Evolutionary conservation across 352 stramenopile genomes (phyloP).

Genomic region (Phytopythium cucurbitacearum): DNA sequence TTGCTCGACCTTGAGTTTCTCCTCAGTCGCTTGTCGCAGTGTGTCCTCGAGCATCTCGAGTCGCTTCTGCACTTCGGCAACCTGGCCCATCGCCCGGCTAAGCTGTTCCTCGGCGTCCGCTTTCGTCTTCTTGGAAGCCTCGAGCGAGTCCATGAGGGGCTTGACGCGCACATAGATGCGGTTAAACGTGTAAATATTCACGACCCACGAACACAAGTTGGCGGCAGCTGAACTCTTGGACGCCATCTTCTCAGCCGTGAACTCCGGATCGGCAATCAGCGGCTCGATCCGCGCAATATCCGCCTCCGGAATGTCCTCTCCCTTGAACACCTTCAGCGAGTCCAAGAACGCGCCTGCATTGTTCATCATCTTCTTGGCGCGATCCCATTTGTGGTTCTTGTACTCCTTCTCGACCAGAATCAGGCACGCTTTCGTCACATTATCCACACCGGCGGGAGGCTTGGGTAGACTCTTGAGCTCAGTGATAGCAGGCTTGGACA

Average conservation of each 20-base stretch:
- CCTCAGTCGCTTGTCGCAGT: constrained; percentile 91
- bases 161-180: constrained; percentile 99
- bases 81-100: constrained; percentile 87
- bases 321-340: constrained; percentile 89
- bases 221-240: constrained; percentile 95
- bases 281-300: constrained; percentile 91
- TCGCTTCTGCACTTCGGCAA: constrained; percentile 92
- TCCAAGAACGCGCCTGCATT: constrained; percentile 96
- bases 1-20: constrained; percentile 96
- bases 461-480: constrained; percentile 97
- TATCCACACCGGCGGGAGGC: constrained; percentile 92
- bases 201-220: constrained; percentile 97
- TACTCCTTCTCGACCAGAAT: constrained; percentile 98
- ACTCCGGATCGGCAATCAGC: constrained; percentile 91
- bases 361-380: constrained; percentile 99
- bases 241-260: constrained; percentile 95
- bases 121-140: constrained; percentile 92
- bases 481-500: constrained; percentile 96
- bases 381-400: constrained; percentile 98
- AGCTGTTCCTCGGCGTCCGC: constrained; percentile 92
- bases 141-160: constrained; percentile 96
- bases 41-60: constrained; percentile 92
- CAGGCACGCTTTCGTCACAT: constrained; percentile 95
- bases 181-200: constrained; percentile 98
- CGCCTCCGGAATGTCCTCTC: constrained; percentile 94